Percentiles rank a stretch among this genome's conserved stretches.
Evolutionary conservation across 2,329 filamentous ascomycete genomes (phyloP).

Genomic region (Graphilbum ipis-grandicollis): DNA sequence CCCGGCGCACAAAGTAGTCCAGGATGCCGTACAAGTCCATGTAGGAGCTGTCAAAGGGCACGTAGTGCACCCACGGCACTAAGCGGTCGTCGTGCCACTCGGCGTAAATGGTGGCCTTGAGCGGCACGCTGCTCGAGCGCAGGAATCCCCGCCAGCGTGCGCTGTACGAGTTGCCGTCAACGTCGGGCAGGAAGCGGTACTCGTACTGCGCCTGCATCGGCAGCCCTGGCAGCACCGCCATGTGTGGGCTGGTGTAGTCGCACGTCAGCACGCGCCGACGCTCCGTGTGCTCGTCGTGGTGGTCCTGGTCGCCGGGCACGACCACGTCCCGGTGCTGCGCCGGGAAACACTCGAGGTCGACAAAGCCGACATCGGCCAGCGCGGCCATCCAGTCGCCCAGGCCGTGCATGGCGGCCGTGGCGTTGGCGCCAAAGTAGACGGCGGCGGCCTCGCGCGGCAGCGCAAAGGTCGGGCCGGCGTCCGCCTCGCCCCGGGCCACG

Average conservation of each 20-base stretch:
- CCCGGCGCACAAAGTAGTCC: conserved; percentile 42
- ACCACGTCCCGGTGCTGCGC: conserved; percentile 21
- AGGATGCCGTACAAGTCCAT: conserved; percentile 48
- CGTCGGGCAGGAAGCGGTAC: conserved; percentile 52
- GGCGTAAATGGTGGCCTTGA: conserved; percentile 55
- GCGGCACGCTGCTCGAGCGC: conserved; percentile 42
- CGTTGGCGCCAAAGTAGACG: conserved; percentile 20
- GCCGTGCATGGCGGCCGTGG: conserved; percentile 12
- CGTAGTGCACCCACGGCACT: conserved; percentile 54
- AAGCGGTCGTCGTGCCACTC: conserved; percentile 62
- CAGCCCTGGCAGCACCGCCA: conserved; percentile 15
- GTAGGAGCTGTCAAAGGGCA: conserved; percentile 52
- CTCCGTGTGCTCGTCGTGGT: neutral
- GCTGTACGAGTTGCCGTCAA: conserved; percentile 51
- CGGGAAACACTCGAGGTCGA: conserved; percentile 20
- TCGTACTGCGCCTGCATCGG: conserved; percentile 30
- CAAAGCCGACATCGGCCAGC: conserved; percentile 27
- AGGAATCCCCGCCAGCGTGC: conserved; percentile 48
- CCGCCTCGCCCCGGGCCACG: conserved; percentile 24
- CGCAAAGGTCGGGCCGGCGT: conserved; percentile 30
- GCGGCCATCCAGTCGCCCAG: conserved; percentile 23
- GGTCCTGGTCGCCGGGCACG: conserved; percentile 17
- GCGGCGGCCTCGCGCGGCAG: conserved; percentile 26
- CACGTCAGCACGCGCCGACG: conserved; percentile 17
- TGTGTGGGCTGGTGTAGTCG: conserved; percentile 20